Conservation (phyloP, 164 flowering plant genomes). For the Pachysandra terminalis region DNA sequence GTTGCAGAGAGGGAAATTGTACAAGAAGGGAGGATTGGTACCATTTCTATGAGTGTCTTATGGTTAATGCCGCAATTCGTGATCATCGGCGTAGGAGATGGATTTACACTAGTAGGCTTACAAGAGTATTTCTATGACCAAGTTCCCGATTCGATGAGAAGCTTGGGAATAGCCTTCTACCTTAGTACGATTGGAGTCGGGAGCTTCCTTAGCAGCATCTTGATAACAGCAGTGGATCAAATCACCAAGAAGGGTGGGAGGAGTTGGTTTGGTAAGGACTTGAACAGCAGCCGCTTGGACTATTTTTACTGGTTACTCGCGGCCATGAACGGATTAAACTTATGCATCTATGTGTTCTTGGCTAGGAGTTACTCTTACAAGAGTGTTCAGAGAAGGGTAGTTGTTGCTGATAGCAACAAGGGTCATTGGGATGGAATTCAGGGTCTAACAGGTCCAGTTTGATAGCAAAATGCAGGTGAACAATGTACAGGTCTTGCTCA, state of each 20-base stretch:
- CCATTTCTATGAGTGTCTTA: too few species aligned
- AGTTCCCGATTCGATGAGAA: conserved; percentile 70
- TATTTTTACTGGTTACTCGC: conserved; percentile 64
- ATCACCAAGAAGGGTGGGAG: conserved; percentile 26
- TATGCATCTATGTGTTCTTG: conserved; percentile 34
- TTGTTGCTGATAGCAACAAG: conserved; percentile 19
- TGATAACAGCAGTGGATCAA: conserved; percentile 48
- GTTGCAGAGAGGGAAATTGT: too few species aligned
- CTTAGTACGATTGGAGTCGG: conserved; percentile 59
- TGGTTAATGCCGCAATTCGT: too few species aligned
- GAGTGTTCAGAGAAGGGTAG: conserved; percentile 34
- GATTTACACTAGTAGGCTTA: conserved; percentile 59
- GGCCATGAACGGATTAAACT: conserved; percentile 33
- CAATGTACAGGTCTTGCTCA: too few species aligned
- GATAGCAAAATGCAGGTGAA: not conserved
- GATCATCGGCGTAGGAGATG: too few species aligned
- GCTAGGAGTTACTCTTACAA: conserved; percentile 59
- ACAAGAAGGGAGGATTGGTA: too few species aligned
- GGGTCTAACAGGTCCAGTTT: not conserved
- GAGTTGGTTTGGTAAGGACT: conserved; percentile 65
- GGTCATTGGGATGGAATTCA: conserved; percentile 9
- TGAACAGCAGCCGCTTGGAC: conserved; percentile 56
- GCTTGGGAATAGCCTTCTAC: conserved; percentile 65
- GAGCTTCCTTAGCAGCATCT: conserved; percentile 49
- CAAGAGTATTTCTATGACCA: conserved; percentile 78